Conservation (phyloP, 208 protist genomes). For the Tritrichomonas foetus region DNA sequence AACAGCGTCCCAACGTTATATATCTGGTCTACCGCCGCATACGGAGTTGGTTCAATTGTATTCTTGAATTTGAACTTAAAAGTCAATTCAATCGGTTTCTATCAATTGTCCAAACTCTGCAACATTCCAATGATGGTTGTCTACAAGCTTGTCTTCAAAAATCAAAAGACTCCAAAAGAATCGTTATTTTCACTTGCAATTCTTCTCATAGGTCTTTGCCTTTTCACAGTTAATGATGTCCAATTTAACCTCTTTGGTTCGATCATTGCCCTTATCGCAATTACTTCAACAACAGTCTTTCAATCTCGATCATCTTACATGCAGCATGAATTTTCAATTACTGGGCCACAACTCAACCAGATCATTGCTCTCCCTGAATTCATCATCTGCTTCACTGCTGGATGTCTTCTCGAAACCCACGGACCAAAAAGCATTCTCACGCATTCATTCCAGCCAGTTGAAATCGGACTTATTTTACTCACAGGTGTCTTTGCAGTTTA, state of each 20-base stretch:
- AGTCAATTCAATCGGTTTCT: conserved; percentile 47
- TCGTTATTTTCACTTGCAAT: conserved; percentile 21
- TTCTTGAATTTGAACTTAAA: conserved; percentile 35
- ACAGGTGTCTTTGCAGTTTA: not conserved
- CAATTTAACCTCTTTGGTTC: conserved; percentile 21
- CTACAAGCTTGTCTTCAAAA: conserved; percentile 19
- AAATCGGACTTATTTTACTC: not conserved
- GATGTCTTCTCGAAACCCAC: not conserved
- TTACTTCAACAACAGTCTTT: conserved; percentile 39
- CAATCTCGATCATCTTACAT: not conserved
- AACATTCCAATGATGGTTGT: conserved; percentile 42
- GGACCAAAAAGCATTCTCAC: not conserved
- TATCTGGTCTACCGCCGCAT: not conserved
- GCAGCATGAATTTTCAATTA: conserved; percentile 22
- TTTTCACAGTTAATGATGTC: conserved; percentile 45
- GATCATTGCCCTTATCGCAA: conserved; percentile 17
- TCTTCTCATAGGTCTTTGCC: conserved; percentile 42
- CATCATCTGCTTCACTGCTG: not conserved
- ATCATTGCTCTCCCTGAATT: not conserved
- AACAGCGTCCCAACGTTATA: not conserved
- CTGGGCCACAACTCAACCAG: conserved; percentile 20
- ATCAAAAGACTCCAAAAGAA: conserved; percentile 37
- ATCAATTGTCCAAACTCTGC: conserved; percentile 48
- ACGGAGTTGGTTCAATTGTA: not conserved
- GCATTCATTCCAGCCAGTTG: not conserved